phyloP scores from a whole-genome alignment of 768 basidiomycete species.

The Suillus hirtellus region DNA sequence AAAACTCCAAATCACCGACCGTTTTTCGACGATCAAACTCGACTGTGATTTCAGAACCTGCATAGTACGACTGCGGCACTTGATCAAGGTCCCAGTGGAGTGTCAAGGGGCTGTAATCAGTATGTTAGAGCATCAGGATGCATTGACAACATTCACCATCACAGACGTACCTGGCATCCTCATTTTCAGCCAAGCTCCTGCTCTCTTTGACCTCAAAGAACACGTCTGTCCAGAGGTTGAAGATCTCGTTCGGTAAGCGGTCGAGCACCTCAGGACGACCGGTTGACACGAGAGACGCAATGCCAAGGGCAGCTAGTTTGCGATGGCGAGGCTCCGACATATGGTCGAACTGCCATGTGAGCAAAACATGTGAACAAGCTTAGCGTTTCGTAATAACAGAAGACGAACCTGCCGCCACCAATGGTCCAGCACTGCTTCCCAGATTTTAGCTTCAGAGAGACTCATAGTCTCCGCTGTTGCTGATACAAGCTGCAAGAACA shows the following conservation, averaged over 20 bases:
- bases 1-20: conserved; percentile 41
- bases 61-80: conserved; percentile 58
- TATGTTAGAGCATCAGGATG: conserved; percentile 2
- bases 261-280: conserved; percentile 71
- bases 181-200: conserved; percentile 36
- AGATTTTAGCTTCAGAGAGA: conserved; percentile 54
- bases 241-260: conserved; percentile 72
- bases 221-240: conserved; percentile 87
- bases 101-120: conserved; percentile 37
- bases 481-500: conserved; percentile 72
- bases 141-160: not conserved
- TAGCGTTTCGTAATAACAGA: conserved; percentile 4
- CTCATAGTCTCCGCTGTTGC: conserved; percentile 53
- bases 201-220: conserved; percentile 85
- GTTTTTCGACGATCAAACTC: conserved; percentile 76
- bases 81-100: conserved; percentile 72
- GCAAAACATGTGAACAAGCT: conserved; percentile 6
- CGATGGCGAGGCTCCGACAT: conserved; percentile 85
- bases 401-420: conserved; percentile 76
- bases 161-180: conserved; percentile 37
- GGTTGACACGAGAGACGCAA: conserved; percentile 75
- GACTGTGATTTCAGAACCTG: conserved; percentile 64
- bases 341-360: conserved; percentile 70
- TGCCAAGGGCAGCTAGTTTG: conserved; percentile 82
- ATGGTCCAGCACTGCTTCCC: conserved; percentile 69